phyloP scores from a whole-genome alignment of 306 rosid genomes.

The Vicia sativa region DNA sequence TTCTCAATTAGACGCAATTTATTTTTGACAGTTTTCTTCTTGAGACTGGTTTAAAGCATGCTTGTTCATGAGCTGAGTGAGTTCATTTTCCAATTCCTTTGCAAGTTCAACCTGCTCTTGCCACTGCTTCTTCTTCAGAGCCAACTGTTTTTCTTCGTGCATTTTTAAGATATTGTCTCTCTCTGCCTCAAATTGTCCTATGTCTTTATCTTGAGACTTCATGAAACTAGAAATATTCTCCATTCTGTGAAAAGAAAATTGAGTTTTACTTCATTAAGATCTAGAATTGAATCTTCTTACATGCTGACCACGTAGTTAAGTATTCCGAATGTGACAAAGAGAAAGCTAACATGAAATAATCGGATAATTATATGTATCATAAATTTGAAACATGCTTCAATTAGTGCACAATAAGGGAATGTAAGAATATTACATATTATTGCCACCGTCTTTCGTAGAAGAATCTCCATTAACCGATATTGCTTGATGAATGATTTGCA shows the following conservation, averaged over 20 bases:
- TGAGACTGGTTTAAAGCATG: slow-evolving; percentile 7
- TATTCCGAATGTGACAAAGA: slow-evolving; percentile 7
- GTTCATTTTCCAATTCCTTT: slow-evolving; percentile 43
- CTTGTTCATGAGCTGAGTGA: slow-evolving; percentile 42
- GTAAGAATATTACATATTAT: slow-evolving; percentile 32
- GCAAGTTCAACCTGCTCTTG: slow-evolving; percentile 46
- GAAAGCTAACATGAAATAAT: slow-evolving; percentile 6
- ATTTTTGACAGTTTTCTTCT: slow-evolving; percentile 25
- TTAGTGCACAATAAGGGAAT: background rate
- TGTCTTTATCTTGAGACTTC: slow-evolving; percentile 31
- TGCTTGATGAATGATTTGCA: slow-evolving; percentile 39
- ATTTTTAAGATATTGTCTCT: slow-evolving; percentile 30
- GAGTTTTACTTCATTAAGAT: slow-evolving; percentile 19
- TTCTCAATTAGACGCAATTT: background rate
- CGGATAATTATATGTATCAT: background rate
- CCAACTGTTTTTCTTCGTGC: slow-evolving; percentile 39
- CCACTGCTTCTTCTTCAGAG: slow-evolving; percentile 41
- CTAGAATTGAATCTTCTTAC: slow-evolving; percentile 27
- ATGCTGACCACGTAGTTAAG: background rate
- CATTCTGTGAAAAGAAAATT: slow-evolving; percentile 33
- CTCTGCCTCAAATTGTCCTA: slow-evolving; percentile 38
- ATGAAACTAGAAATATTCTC: slow-evolving; percentile 33
- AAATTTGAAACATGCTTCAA: slow-evolving; percentile 3
- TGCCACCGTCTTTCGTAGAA: slow-evolving; percentile 25
- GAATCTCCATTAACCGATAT: slow-evolving; percentile 8